Base-by-base conservation (phyloP, 192 early-diverging fungal genomes). In the Backusella morwellensis region DNA sequence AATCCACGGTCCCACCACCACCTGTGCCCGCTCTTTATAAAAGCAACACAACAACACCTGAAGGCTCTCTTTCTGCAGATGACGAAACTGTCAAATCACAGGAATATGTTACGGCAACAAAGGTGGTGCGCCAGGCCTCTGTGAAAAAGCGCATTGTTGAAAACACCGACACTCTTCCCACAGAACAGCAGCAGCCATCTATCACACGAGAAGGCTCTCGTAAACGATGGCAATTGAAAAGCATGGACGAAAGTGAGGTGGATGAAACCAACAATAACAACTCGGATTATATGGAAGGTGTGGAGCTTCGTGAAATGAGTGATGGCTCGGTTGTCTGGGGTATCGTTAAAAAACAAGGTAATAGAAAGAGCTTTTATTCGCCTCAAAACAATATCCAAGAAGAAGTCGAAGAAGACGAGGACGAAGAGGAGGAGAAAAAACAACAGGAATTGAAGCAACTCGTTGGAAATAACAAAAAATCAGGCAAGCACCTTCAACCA, bases 221-320 rank as follows among this genome's bases (percentile, higher is more conserved):
- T 44, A 72, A 44, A 19, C 26, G 40, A 29, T 50, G 40, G 26
- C 70, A 72, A 29, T 34, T 72, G 23, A 50, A 50, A 29, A 72
- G 44, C 44, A 44, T 72, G 23, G 17, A 72, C 14, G 70, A 50
- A 50, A 72, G 35, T 17, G 44, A 72, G 6, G n/a, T 47, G 23
- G 26, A 63, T 29, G 56, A 63, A 63, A 1, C 26, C 56, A 63
- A 35, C n/a, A 50, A n/a, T 6, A 1, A 50, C 2, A 38, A 29
- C 9, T 23, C 47, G 8, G 36, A 74, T 54, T 70, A 50, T n/a
- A 26, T 82, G 19, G 74, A 78, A 42, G 81, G 81, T 5, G 50
- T 82, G 41, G 81, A 82, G 69, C 54, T 82, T 21, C 81, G 81
- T 19, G 81, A 82, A 72, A 77, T 78, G 73, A 82, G 81, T 38